Percentiles rank a stretch among this genome's conserved stretches.
Evolutionary conservation across 331 rosid genomes (phyloP).

Genomic region (Saraca asoca): DNA sequence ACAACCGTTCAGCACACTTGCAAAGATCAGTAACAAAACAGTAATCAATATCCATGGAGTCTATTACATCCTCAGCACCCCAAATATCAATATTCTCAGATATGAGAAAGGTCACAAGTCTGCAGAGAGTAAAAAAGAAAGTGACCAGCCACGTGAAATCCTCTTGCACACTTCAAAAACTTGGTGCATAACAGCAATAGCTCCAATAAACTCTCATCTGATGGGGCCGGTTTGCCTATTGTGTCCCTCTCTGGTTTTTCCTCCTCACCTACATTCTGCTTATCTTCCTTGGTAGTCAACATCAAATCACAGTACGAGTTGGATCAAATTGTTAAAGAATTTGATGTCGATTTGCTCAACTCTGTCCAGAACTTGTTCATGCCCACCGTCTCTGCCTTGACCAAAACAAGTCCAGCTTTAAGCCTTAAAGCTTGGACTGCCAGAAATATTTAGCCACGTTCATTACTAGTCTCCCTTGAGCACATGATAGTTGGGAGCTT

Average conservation of each 20-base stretch:
- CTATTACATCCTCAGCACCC: too few species aligned
- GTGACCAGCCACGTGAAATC: not conserved
- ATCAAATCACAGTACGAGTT: too few species aligned
- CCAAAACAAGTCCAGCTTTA: too few species aligned
- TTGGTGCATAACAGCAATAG: not conserved
- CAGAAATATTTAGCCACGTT: too few species aligned
- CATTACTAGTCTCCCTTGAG: too few species aligned
- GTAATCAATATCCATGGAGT: too few species aligned
- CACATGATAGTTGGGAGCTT: too few species aligned
- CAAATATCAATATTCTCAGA: not conserved
- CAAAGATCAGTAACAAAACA: not conserved
- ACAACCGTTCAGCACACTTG: not conserved
- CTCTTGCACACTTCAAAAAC: not conserved
- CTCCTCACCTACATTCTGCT: conserved; percentile 5
- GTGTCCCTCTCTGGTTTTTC: not conserved
- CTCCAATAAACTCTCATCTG: not conserved
- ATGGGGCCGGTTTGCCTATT: not conserved
- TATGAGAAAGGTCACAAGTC: not conserved
- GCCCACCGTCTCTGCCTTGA: too few species aligned
- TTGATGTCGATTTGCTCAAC: too few species aligned
- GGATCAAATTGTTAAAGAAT: too few species aligned
- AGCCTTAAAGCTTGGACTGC: too few species aligned
- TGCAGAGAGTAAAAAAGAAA: not conserved
- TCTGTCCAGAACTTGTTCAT: too few species aligned
- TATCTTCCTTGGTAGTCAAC: not conserved